These are phyloP conservation scores for Epichloe scottii DNA, from an alignment of 2,329 filamentous ascomycete species.

Conservation along the genomic window DNA sequence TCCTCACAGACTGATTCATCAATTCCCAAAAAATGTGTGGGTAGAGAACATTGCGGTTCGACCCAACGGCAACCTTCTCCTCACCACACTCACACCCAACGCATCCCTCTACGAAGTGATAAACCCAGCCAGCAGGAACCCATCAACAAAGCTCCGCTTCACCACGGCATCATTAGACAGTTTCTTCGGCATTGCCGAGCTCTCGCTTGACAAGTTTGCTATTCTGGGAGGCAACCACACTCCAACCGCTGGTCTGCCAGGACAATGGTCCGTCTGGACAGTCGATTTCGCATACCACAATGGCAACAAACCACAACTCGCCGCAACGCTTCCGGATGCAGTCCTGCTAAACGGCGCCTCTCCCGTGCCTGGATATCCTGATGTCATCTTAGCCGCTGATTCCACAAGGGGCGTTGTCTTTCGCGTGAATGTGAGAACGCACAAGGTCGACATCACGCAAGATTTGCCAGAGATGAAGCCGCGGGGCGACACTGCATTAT, in stretches of 20 bases:
- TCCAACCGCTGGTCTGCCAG: background rate
- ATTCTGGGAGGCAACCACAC: constrained; percentile 4
- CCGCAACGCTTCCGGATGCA: background rate
- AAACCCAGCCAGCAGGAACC: background rate
- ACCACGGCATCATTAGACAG: background rate
- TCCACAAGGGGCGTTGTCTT: constrained; percentile 13
- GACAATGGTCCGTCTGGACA: background rate
- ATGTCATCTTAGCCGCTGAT: constrained; percentile 9
- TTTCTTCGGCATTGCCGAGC: constrained; percentile 5
- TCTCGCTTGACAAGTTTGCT: background rate
- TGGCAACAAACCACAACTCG: background rate
- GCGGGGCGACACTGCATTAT: constrained; percentile 24
- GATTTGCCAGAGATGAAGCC: constrained; percentile 22
- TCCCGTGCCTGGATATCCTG: background rate
- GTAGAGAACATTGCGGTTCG: constrained; percentile 6
- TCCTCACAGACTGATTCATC: background rate
- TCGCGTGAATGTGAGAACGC: constrained; percentile 13
- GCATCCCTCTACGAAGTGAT: constrained; percentile 1
- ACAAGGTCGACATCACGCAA: constrained; percentile 9
- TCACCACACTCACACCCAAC: constrained; percentile 1
- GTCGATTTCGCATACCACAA: background rate
- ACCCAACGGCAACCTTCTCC: constrained; percentile 4
- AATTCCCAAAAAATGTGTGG: constrained; percentile 1
- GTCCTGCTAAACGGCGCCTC: background rate
- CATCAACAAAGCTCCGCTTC: background rate